phyloP scores from a whole-genome alignment of 176 grass and related monocot genomes.

The Hsuehochloa calcarea region DNA sequence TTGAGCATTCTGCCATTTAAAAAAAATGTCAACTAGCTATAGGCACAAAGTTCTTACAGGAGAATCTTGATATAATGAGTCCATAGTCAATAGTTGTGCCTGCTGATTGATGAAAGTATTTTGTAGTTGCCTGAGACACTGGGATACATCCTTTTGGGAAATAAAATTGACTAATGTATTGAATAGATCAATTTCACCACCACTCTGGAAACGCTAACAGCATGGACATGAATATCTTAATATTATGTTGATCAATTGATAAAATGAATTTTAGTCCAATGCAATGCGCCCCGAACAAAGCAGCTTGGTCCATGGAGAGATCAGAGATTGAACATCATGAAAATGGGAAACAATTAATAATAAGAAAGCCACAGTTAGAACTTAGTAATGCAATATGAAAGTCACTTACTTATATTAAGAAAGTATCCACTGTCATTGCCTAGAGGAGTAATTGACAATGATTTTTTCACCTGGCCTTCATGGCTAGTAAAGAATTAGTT shows the following conservation, averaged over 20 bases:
- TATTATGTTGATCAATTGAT: neutral
- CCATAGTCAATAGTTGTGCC: neutral
- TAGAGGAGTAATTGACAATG: conserved; percentile 58
- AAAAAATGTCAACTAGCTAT: neutral
- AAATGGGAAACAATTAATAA: conserved; percentile 15
- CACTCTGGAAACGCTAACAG: neutral
- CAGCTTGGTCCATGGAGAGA: neutral
- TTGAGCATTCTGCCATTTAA: neutral
- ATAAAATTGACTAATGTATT: neutral
- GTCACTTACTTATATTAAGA: conserved; percentile 72
- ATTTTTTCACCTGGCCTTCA: conserved; percentile 91
- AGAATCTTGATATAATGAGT: neutral
- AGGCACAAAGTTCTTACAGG: neutral
- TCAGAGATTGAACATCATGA: conserved; percentile 1
- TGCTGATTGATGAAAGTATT: neutral
- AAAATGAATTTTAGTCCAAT: neutral
- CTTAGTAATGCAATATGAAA: neutral
- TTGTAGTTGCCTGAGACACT: neutral
- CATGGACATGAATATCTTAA: neutral
- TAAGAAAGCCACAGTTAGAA: conserved; percentile 7
- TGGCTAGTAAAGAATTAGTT: conserved; percentile 18
- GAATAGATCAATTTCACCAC: neutral
- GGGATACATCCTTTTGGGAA: neutral
- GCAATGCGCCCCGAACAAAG: neutral
- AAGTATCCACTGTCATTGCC: conserved; percentile 66